Evolutionary conservation across 805 yeast genomes (phyloP), one percentile per base, ranked within the genome.

Genomic region (Saccharomycopsis capsularis): DNA sequence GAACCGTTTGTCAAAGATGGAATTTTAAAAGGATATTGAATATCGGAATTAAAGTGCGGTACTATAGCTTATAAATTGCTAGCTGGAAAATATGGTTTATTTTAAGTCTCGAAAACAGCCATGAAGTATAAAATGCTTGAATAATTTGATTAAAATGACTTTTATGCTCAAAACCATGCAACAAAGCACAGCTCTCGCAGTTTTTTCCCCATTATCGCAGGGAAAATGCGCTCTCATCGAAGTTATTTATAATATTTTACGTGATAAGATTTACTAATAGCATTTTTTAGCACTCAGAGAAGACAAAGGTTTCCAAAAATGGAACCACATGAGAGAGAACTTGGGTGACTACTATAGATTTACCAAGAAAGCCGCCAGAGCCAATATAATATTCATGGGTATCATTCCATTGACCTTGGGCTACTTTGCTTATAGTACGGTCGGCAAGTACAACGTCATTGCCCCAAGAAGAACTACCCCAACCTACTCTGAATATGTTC

Each of bases 391-490:
- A n/a, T 50, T 48, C 32, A 47, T 51, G 52, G 67, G 63, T 24
- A 47, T 60, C 44, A 54, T 65, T 38, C 69, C 69, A 40, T 57
- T 62, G 27, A 63, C 59, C 11, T 48, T 65, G 32, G 65, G 65
- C 27, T 65, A 64, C 55, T 43, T 59, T 23, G 60, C 64, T 42
- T 64, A 63, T 55, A 50, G 56, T 41, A 58, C 61, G 18, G 62
- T 60, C 53, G 65, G 53, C 34, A 27, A 38, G 9, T 40, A n/a
- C 18, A 32, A 40, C n/a, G 42, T 48, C 16, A n/a, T 18, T 21
- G 51, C 41, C 16, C 37, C 18, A 25, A 40, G 47, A 35, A 53
- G 56, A 53, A 45, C 40, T 18, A 29, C 41, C 25, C 52, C 56
- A 30, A n/a, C 51, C 7, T 50, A 41, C 34, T 24, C 19, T 3